Base-by-base conservation (phyloP, 2,329 filamentous ascomycete species). In the Fusarium xyrophilum region DNA sequence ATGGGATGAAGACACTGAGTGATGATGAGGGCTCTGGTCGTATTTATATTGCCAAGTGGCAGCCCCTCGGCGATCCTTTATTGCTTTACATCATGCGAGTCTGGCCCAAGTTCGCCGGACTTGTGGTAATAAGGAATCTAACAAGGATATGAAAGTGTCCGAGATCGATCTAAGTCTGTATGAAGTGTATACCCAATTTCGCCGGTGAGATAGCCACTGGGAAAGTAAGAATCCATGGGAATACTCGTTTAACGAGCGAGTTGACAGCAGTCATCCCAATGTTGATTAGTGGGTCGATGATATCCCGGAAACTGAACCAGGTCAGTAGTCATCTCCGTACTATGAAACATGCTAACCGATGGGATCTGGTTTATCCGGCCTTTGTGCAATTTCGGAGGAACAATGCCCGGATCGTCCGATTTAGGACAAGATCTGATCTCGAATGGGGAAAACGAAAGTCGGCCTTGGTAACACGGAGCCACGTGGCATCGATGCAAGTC, bases 341-440 rank as follows among this genome's bases (percentile, higher is more conserved):
- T 33, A 27, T 65, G 51, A 69, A 58, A 63, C 61, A 27, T 39
- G 23, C 61, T 53, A 42, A 56, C 47, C 39, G 25, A 14, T 56
- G 25, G 42, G 43, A 36, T 13, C 43, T 42, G 39, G 38, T 69
- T 69, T 69, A 63, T 54, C 66, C 65, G 66, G 43, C 17, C 19
- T 52, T 35, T 40, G 25, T 64, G 55, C 67, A 69, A 40, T 51
- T 46, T 47, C 67, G 67, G 67, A 69, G 59, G 55, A 50, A 65
- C 67, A 52, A 21, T 46, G 55, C 52, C 67, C 67, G 67, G 28
- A 42, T 11, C 42, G 48, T 61, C 56, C 47, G 27, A 43, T 66
- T 56, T 43, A 8, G 54, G 66, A 23, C n/a, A 60, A 33, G 51
- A 38, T 15, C n/a, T 33, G 15, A 51, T n/a, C 53, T 46, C 30